phyloP scores from a whole-genome alignment of 768 basidiomycete species.

The Coprinopsis sp. region DNA sequence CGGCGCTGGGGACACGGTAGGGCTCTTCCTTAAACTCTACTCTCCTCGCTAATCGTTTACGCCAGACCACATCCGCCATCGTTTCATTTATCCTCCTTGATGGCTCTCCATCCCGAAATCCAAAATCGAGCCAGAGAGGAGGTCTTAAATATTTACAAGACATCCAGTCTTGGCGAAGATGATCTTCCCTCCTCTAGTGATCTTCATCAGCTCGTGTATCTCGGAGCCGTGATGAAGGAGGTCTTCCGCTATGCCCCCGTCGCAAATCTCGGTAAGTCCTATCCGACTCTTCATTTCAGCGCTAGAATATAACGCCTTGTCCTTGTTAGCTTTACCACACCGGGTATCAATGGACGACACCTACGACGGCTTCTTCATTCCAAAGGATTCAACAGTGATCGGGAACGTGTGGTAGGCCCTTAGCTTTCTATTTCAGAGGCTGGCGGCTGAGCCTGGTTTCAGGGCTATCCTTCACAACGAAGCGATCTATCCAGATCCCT shows the following conservation, averaged over 20 bases:
- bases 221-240: conserved; percentile 36
- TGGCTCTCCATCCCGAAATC: conserved; percentile 41
- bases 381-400: conserved; percentile 40
- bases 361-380: conserved; percentile 41
- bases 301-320: neutral
- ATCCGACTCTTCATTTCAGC: neutral
- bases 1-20: conserved; percentile 40
- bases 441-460: neutral
- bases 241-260: conserved; percentile 37
- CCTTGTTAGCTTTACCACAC: conserved; percentile 36
- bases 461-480: conserved; percentile 26
- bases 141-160: conserved; percentile 28
- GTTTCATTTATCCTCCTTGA: conserved; percentile 44
- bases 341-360: conserved; percentile 39
- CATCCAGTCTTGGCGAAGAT: conserved; percentile 18
- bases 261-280: conserved; percentile 33
- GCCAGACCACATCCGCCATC: conserved; percentile 44
- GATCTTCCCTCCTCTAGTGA: conserved; percentile 26
- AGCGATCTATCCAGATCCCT: conserved; percentile 16
- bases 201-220: conserved; percentile 26
- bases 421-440: neutral
- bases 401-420: conserved; percentile 41
- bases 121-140: conserved; percentile 38
- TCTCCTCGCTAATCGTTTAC: conserved; percentile 2
- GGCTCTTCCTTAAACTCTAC: neutral